Base-by-base conservation (phyloP, 495 filamentous ascomycete species). In the Halenospora varia region DNA sequence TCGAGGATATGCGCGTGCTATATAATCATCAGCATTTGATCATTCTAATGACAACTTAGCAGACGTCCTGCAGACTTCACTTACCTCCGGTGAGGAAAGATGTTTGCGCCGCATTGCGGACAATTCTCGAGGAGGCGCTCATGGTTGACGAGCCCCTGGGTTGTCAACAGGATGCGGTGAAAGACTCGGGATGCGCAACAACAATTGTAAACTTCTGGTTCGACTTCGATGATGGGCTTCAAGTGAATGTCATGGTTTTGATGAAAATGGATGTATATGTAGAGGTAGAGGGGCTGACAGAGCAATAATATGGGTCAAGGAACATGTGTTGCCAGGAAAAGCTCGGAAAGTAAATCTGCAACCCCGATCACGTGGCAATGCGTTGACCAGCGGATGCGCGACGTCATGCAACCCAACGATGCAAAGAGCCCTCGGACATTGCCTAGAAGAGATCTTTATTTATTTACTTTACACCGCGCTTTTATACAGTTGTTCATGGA, bases 41-140 rank as follows among this genome's bases (percentile, higher is more conserved):
- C 8, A 3, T n/a, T n/a, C 22, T 24, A 8, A 19, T 10, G 10
- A 17, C 4, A n/a, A 49, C 4, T 3, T 25, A 10, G 10, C 47
- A 49, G n/a, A 13, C 9, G 25, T 10, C 8, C 18, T 35, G 29
- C 29, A 13, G 29, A 49, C 3, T n/a, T 46, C 19, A 62, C 66
- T 41, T 61, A 75, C 80, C 71, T 59, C 70, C 67, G 62, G 61
- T 68, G 63, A 75, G 55, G 59, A 87, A 74, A 25, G 81, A 74
- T 66, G 80, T 80, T 62, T 79, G 73, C 46, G 78, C 72, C 44
- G 82, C 82, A 74, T 76, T 75, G 48, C 83, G 77, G 70, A 83
- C 77, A 47, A 83, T 71, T 70, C 74, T 62, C 40, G 83, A 73
- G 41, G 85, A 82, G 65, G 77, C 77, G 75, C 81, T 86, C 82